Evolutionary conservation across 2,329 filamentous ascomycete genomes (phyloP).

Genomic region (Cryoendolithus antarcticus): DNA sequence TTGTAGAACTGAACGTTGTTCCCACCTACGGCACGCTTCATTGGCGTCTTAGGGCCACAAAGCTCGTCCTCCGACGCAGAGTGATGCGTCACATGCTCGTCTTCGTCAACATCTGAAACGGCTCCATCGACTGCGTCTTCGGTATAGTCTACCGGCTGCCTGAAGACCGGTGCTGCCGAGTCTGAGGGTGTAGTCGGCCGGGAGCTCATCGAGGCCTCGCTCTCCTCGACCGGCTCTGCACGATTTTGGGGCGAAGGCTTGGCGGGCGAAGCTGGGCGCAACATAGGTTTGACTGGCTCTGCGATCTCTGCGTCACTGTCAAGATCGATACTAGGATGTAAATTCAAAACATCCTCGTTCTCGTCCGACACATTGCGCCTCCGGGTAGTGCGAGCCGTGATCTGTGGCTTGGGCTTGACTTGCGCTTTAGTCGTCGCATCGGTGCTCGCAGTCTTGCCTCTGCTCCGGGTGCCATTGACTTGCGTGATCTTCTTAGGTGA

Average conservation of each 20-base stretch:
- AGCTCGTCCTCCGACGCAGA: constrained; percentile 20
- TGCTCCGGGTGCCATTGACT: constrained; percentile 15
- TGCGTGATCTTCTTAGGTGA: constrained; percentile 27
- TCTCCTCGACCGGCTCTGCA: constrained; percentile 3
- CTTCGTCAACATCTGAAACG: constrained; percentile 8
- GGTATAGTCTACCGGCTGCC: constrained; percentile 4
- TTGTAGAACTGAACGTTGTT: constrained; percentile 1
- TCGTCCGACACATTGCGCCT: constrained; percentile 19
- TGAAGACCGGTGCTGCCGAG: constrained; percentile 6
- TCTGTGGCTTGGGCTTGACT: constrained; percentile 3
- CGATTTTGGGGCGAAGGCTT: neutral
- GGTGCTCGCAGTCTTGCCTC: constrained; percentile 8
- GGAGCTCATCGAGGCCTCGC: constrained; percentile 13
- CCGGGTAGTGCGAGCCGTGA: constrained; percentile 5
- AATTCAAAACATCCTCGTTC: constrained; percentile 14
- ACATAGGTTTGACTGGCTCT: neutral
- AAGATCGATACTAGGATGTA: constrained; percentile 4
- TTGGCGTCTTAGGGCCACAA: constrained; percentile 21
- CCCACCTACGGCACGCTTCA: constrained; percentile 13
- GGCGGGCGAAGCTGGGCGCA: neutral
- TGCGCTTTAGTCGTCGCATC: constrained; percentile 4
- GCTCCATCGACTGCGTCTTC: constrained; percentile 7
- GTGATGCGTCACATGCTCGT: constrained; percentile 2
- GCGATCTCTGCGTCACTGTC: constrained; percentile 4
- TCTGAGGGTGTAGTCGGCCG: constrained; percentile 13